Evolutionary conservation across 2,329 filamentous ascomycete genomes (phyloP).

Genomic region (Sporothrix pallida): DNA sequence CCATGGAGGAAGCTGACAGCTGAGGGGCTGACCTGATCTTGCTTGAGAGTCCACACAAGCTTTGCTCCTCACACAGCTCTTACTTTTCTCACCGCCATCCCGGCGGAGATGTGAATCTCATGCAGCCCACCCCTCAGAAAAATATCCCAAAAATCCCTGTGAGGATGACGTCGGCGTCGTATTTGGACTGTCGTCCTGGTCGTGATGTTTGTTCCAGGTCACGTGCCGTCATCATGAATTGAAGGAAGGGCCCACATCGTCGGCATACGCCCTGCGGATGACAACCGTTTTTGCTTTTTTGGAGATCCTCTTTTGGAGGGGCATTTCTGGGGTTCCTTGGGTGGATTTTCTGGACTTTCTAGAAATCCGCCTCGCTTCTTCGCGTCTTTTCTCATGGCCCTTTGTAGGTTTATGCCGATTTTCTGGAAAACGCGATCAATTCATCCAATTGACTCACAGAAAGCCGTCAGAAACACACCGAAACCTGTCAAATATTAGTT

Average conservation of each 20-base stretch:
- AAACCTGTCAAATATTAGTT: background rate
- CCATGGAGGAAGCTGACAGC: too few relatives aligned
- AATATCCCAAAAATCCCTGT: background rate
- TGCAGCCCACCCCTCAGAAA: background rate
- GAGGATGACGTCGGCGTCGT: background rate
- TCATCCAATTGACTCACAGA: background rate
- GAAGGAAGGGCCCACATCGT: constrained; percentile 13
- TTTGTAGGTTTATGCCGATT: too few relatives aligned
- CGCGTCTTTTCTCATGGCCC: too few relatives aligned
- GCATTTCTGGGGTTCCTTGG: background rate
- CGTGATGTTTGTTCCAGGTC: background rate
- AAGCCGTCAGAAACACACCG: background rate
- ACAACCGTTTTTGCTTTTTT: background rate
- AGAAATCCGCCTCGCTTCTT: too few relatives aligned
- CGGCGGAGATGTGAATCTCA: background rate
- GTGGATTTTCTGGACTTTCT: background rate
- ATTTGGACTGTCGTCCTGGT: background rate
- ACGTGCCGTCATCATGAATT: background rate
- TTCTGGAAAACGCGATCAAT: background rate
- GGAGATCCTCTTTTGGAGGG: background rate
- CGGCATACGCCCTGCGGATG: constrained; percentile 16
- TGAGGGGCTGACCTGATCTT: too few relatives aligned
- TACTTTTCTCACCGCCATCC: background rate
- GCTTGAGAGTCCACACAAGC: too few relatives aligned
- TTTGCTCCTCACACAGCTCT: background rate